Base-by-base conservation (phyloP, 805 yeast species). In the Yarrowia phangngaensis region DNA sequence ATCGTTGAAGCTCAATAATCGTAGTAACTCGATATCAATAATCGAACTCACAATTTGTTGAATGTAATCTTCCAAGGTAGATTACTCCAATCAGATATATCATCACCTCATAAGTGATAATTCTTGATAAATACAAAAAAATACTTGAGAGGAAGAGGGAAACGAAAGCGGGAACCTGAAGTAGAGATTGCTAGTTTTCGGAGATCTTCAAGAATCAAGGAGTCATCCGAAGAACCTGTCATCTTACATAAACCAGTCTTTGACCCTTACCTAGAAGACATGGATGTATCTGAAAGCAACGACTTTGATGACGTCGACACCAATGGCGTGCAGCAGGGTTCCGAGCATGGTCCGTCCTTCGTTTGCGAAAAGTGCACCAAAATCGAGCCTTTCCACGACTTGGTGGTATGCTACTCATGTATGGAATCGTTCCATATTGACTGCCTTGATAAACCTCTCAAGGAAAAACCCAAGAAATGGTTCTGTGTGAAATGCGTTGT, bases 401-500 rank as follows among this genome's bases (percentile, higher is more conserved):
- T 45, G 24, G 31, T 55, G 53, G 22, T 52, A 3, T 89, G 96
- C 62, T 84, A 80, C 56, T 82, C 82, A 28, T 89, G 96, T 60
- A 78, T 82, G 52, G 73, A 72, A 45, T 73, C 76, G 1, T 86
- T 68, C 63, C 96, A 89, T 62, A 69, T 71, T 64, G 65, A 67
- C 29, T 87, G 95, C 60, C 66, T 87, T n/a, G 65, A 64, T 11
- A 82, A 82, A 2, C 66, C 80, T 2, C 88, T 89, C 0, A 60
- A 69, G 19, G 17, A 27, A 12, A 54, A 38, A 19, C 76, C 75
- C 8, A 74, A 70, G 13, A 38, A 38, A 11, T 89, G 95, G 95
- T 81, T 73, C 59, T 89, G 97, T 63, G 82, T 82, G 41, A 75
- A 74, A 51, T 89, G 97, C 64, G 68, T 89, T n/a, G 70, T 83